Base-by-base conservation (phyloP, 208 protist genomes). In the Leishmania tarentolae region DNA sequence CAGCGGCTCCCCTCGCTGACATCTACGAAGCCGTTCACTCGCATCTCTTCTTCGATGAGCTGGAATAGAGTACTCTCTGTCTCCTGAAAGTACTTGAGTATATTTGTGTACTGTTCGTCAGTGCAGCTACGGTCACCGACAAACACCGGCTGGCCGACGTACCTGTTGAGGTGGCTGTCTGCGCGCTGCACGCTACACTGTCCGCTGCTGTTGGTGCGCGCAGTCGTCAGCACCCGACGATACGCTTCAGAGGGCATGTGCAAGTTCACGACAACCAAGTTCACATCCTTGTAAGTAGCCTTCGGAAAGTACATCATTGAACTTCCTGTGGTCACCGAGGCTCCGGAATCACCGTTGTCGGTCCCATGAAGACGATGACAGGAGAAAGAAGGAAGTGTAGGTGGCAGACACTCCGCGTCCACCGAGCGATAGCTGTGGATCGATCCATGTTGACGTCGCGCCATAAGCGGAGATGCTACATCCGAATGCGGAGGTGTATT, bases 131-230 rank as follows among this genome's bases (percentile, higher is more conserved):
- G 77, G 72, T 91, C 90, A 8, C 87, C 87, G 40, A 79, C 86
- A 79, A 97, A 93, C n/a, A 87, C 86, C 17, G 93, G 92, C 57
- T 97, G 93, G 1, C 90, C 88, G 0, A 83, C 80, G 44, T 84
- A 78, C 40, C 85, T 83, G 31, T 63, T 15, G 13, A 63, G 68
- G 37, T 44, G 31, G 42, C 75, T 82, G n/a, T 75, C 28, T 8
- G 63, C 66, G 21, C 78, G 75, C 63, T 31, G 81, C 70, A 76
- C 44, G 61, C 80, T 75, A 2, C 80, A 42, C 68, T 86, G 83
- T n/a, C 78, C 81, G 24, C 71, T 77, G 71, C 35, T 68, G 53
- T 77, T 80, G 42, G 61, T 83, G 63, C 81, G 77, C 42, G 84
- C 73, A 61, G 77, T 82, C 37, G 77, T 91, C 75, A 91, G 50